phyloP scores from a whole-genome alignment of 176 grass and related monocot genomes.

The Avena eriantha region DNA sequence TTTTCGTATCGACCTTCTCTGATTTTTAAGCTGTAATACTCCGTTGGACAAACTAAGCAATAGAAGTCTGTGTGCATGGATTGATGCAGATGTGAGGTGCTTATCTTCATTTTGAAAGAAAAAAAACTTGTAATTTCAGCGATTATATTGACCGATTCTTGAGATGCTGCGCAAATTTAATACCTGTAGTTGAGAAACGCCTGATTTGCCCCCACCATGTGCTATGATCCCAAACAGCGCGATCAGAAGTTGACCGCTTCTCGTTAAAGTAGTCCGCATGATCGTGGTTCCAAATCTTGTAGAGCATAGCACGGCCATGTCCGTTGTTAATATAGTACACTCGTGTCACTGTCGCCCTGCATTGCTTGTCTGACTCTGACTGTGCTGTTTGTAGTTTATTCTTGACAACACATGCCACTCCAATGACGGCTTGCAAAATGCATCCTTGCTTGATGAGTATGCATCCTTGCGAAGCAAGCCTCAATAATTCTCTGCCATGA shows the following conservation, averaged over 20 bases:
- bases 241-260: slow-evolving; percentile 24
- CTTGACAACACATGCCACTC: not conserved
- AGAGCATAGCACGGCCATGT: not conserved
- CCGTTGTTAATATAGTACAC: not conserved
- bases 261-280: not conserved
- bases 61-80: too few species aligned
- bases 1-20: too few species aligned
- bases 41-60: too few species aligned
- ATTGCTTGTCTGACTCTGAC: slow-evolving; percentile 11
- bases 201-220: slow-evolving; percentile 13
- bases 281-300: slow-evolving; percentile 1
- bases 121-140: too few species aligned
- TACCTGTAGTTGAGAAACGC: not conserved
- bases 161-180: too few species aligned
- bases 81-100: too few species aligned
- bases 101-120: too few species aligned
- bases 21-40: too few species aligned
- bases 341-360: not conserved
- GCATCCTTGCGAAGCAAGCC: slow-evolving; percentile 33
- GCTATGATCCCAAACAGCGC: slow-evolving; percentile 14
- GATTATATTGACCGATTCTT: too few species aligned
- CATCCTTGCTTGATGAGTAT: slow-evolving; percentile 23
- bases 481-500: slow-evolving; percentile 18
- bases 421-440: not conserved
- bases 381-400: slow-evolving; percentile 10